Evolutionary conservation across 179 eudicot species (phyloP).

Genomic region (Carnegiea gigantea): DNA sequence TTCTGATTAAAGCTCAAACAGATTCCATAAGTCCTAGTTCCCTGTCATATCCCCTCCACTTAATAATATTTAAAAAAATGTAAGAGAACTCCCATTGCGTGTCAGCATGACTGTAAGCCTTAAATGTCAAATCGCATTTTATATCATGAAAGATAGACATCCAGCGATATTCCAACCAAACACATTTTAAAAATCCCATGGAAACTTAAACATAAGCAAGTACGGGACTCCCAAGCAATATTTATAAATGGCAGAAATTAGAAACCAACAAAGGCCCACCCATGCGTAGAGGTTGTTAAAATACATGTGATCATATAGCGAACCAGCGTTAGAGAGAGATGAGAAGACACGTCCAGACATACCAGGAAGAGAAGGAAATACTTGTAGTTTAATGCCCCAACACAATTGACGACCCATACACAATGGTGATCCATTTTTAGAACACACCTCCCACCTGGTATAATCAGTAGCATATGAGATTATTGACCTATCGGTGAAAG

Average conservation of each 20-base stretch:
- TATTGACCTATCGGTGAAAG: background rate
- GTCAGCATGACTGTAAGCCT: background rate
- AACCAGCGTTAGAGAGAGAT: background rate
- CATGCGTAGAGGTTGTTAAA: background rate
- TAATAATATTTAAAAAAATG: background rate
- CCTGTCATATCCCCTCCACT: background rate
- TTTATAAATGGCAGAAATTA: too few species aligned
- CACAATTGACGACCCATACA: conserved; percentile 99
- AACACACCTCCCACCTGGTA: conserved; percentile 89
- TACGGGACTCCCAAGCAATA: background rate
- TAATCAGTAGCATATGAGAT: conserved; percentile 20
- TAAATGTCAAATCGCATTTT: background rate
- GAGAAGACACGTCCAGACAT: conserved; percentile 19
- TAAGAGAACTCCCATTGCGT: background rate
- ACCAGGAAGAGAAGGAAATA: conserved; percentile 98
- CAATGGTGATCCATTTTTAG: conserved; percentile 99
- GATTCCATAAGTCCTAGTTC: background rate
- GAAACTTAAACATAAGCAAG: background rate
- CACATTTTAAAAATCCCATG: background rate
- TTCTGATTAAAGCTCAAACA: too few species aligned
- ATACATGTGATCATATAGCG: background rate
- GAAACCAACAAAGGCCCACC: background rate
- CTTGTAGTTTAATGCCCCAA: conserved; percentile 95
- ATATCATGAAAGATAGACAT: background rate
- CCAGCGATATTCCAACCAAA: background rate